phyloP scores from a whole-genome alignment of 2,329 filamentous ascomycete genomes.

The Neofusicoccum umdonicola region DNA sequence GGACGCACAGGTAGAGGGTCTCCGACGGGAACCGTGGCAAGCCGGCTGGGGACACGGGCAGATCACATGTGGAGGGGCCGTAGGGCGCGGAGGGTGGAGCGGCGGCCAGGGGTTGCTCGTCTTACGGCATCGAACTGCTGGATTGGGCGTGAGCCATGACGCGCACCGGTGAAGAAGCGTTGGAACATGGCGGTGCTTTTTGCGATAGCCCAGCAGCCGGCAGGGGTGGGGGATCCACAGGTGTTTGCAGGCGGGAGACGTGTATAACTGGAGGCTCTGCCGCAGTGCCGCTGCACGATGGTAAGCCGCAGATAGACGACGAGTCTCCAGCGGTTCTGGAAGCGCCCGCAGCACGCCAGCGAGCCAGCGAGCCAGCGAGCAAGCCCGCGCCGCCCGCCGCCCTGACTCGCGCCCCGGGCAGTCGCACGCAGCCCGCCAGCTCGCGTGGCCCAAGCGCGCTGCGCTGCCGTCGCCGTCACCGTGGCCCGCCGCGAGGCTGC shows the following conservation, averaged over 20 bases:
- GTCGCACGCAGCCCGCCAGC: no score
- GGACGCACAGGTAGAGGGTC: background rate
- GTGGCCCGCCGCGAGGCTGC: background rate
- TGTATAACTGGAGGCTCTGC: background rate
- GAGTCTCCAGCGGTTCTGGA: background rate
- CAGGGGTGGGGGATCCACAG: background rate
- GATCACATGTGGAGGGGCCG: constrained; percentile 14
- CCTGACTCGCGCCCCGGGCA: background rate
- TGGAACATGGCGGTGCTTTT: background rate
- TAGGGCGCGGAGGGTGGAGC: constrained; percentile 15
- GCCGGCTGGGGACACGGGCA: constrained; percentile 2
- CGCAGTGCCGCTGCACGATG: background rate
- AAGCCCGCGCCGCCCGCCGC: background rate
- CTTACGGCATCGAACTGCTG: constrained; percentile 5
- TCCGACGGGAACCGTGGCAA: constrained; percentile 16
- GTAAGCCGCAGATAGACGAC: constrained; percentile 13
- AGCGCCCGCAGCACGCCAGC: background rate
- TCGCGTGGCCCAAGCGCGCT: background rate
- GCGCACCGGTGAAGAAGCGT: background rate
- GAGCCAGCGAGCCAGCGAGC: no score
- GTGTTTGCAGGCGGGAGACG: background rate
- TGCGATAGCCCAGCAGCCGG: background rate
- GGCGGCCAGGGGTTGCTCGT: background rate
- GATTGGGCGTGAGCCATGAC: background rate
- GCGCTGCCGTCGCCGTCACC: background rate